Percentiles rank a stretch among this genome's conserved stretches.
Evolutionary conservation across 2,329 filamentous ascomycete genomes (phyloP).

Genomic region (Curvularia verruculosa): DNA sequence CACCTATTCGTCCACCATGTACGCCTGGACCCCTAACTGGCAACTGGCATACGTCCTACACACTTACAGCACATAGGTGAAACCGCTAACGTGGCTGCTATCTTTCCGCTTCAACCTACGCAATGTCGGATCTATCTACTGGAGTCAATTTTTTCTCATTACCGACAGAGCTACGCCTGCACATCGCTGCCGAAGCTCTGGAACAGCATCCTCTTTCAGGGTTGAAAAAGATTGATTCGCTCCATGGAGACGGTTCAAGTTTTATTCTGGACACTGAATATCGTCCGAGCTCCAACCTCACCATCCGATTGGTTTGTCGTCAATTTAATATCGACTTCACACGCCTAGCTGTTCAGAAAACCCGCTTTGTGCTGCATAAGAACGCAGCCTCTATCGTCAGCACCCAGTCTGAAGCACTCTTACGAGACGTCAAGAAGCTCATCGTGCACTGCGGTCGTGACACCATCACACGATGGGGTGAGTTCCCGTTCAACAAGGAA

Average conservation of each 20-base stretch:
- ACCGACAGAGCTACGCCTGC: constrained; percentile 47
- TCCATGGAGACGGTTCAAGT: background rate
- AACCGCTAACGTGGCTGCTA: background rate
- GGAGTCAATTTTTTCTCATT: constrained; percentile 32
- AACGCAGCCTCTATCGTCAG: constrained; percentile 16
- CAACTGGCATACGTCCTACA: background rate
- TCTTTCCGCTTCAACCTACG: background rate
- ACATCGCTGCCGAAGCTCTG: constrained; percentile 37
- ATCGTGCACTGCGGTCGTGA: constrained; percentile 37
- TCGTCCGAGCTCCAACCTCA: constrained; percentile 31
- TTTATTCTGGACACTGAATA: background rate
- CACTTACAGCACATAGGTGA: no score
- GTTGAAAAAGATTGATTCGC: background rate
- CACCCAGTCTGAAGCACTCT: constrained; percentile 24
- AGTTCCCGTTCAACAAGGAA: constrained; percentile 41
- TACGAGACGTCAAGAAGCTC: constrained; percentile 40
- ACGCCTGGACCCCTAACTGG: no score
- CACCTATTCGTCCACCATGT: background rate
- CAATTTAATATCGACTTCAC: constrained; percentile 47
- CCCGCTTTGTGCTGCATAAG: constrained; percentile 43
- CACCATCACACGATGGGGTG: constrained; percentile 40
- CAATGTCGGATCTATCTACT: background rate
- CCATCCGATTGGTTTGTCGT: constrained; percentile 47
- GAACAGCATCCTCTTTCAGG: constrained; percentile 16
- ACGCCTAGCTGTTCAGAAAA: constrained; percentile 43